A percentile compares a stretch with the other conserved stretches of the same genome.
Conservation (phyloP, 1,284 basidiomycete genomes). For the Leccinum variabile region DNA sequence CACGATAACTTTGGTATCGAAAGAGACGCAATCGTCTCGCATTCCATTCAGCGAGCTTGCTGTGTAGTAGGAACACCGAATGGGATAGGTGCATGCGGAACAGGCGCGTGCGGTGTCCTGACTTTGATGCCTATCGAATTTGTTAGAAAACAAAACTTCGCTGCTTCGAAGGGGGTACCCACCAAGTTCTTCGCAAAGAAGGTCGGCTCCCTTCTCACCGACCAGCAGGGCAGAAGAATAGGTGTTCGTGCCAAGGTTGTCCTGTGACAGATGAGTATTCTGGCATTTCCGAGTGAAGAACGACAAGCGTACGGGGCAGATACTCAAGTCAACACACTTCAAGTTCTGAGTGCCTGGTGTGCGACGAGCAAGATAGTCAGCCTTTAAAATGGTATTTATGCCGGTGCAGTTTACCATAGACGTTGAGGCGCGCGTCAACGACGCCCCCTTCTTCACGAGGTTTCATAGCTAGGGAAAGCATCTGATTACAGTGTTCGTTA, state of each 20-base stretch:
- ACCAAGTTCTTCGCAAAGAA: conserved; percentile 68
- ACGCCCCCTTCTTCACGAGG: conserved; percentile 77
- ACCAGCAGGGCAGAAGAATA: conserved; percentile 69
- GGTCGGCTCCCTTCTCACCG: conserved; percentile 65
- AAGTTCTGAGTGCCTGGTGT: conserved; percentile 48
- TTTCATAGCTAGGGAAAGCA: conserved; percentile 54
- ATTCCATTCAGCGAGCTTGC: conserved; percentile 19
- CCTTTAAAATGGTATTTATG: background rate
- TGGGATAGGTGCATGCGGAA: conserved; percentile 67
- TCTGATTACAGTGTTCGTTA: background rate
- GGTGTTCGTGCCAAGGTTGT: conserved; percentile 72
- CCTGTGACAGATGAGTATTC: conserved; percentile 37
- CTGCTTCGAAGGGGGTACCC: conserved; percentile 17
- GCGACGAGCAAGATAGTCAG: conserved; percentile 1
- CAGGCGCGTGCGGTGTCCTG: conserved; percentile 61
- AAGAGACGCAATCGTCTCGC: background rate
- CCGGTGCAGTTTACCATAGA: conserved; percentile 45
- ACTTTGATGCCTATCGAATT: conserved; percentile 53
- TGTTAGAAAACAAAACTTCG: conserved; percentile 1
- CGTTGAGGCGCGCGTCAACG: conserved; percentile 68
- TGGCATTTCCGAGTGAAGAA: background rate
- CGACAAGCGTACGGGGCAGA: conserved; percentile 54
- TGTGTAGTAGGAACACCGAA: conserved; percentile 57
- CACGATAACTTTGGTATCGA: background rate
- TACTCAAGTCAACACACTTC: conserved; percentile 66